Conservation (phyloP, 2,329 filamentous ascomycete species). For the Xenosphaeropsis pyriputrescens region DNA sequence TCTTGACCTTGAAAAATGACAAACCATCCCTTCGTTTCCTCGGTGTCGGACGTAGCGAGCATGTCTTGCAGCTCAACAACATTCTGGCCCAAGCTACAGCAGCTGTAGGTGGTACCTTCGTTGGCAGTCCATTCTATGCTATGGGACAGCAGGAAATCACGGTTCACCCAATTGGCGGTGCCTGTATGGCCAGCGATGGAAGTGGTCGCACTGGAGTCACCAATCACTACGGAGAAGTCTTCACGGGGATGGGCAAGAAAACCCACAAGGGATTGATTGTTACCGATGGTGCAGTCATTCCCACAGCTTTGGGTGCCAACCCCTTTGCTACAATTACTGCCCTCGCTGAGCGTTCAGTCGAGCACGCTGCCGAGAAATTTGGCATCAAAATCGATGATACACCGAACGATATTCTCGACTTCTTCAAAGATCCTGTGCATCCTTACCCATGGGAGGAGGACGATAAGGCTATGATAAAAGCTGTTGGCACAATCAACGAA, state of each 20-base stretch:
- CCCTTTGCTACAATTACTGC: slow-evolving; percentile 57
- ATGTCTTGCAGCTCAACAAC: slow-evolving; percentile 35
- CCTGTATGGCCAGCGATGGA: slow-evolving; percentile 44
- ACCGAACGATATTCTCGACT: no score
- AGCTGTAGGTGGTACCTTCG: slow-evolving; percentile 42
- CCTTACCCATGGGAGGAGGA: slow-evolving; percentile 13
- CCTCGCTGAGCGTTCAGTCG: slow-evolving; percentile 48
- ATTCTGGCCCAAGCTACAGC: slow-evolving; percentile 37
- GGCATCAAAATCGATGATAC: slow-evolving; percentile 19
- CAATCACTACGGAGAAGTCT: slow-evolving; percentile 46
- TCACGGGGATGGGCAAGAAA: slow-evolving; percentile 33
- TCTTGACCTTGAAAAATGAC: slow-evolving; percentile 41
- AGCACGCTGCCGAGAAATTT: slow-evolving; percentile 29
- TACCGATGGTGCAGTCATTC: slow-evolving; percentile 45
- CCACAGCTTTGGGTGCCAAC: slow-evolving; percentile 47
- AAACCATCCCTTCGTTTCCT: slow-evolving; percentile 43
- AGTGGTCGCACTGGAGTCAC: slow-evolving; percentile 41
- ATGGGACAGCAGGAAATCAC: slow-evolving; percentile 44
- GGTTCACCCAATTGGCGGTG: slow-evolving; percentile 53
- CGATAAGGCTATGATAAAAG: slow-evolving; percentile 23
- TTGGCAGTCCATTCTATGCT: slow-evolving; percentile 42
- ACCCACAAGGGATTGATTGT: slow-evolving; percentile 43
- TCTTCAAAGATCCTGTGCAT: no score
- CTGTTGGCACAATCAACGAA: slow-evolving; percentile 21
- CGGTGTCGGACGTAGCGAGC: slow-evolving; percentile 39